Conservation (phyloP, 441 rosid species). For the Viola pubescens region DNA sequence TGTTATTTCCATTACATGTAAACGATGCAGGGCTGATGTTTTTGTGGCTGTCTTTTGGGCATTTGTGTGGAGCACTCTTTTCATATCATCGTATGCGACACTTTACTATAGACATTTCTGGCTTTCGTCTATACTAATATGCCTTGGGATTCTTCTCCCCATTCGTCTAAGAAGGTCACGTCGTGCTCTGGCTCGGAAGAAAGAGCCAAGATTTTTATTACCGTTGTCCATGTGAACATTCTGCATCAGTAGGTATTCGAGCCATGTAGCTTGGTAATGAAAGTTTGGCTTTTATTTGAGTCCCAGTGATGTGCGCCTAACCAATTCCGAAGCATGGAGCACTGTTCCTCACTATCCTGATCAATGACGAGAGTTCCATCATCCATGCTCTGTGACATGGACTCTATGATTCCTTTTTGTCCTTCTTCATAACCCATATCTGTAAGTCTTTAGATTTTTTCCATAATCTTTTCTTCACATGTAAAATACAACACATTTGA, state of each 20-base stretch:
- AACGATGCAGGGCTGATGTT: conserved; percentile 36
- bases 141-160: conserved; percentile 32
- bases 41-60: conserved; percentile 40
- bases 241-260: conserved; percentile 8
- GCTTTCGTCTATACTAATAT: conserved; percentile 25
- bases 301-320: conserved; percentile 2
- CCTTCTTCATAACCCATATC: conserved; percentile 13
- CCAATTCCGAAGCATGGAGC: conserved; percentile 5
- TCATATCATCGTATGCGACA: conserved; percentile 26
- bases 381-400: conserved; percentile 10
- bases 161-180: conserved; percentile 29
- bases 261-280: conserved; percentile 10
- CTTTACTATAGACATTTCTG: conserved; percentile 29
- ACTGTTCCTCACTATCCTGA: conserved; percentile 11
- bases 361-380: not conserved
- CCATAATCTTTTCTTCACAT: conserved; percentile 5
- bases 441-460: conserved; percentile 10
- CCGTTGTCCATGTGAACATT: conserved; percentile 42
- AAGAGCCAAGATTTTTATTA: conserved; percentile 38
- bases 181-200: conserved; percentile 33
- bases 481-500: conserved; percentile 17
- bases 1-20: conserved; percentile 13
- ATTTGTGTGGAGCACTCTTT: conserved; percentile 28
- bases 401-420: conserved; percentile 22
- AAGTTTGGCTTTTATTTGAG: not conserved